Conservation (phyloP, 2,329 filamentous ascomycete species). For the Fusarium newnesense region DNA sequence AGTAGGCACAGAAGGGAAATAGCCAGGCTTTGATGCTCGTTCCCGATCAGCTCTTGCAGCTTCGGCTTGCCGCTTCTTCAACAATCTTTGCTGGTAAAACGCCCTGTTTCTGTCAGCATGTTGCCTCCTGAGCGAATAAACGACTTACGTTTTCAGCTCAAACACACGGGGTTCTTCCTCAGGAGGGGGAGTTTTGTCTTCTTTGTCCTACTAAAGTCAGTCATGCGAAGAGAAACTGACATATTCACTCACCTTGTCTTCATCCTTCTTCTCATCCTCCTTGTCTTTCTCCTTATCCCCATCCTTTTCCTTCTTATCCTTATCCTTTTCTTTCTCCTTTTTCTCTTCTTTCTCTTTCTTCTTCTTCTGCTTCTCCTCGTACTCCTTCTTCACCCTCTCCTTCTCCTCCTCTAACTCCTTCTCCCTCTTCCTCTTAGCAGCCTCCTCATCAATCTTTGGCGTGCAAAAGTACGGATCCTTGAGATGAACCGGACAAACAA, state of each 20-base stretch:
- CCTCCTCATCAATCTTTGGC: constrained; percentile 76
- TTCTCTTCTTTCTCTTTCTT: constrained; percentile 72
- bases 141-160: constrained; percentile 77
- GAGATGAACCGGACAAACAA: constrained; percentile 84
- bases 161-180: constrained; percentile 81
- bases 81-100: constrained; percentile 87
- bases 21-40: constrained; percentile 77
- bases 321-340: constrained; percentile 57
- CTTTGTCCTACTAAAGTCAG: constrained; percentile 24
- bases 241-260: constrained; percentile 22
- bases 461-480: constrained; percentile 84
- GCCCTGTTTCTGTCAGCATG: constrained; percentile 59
- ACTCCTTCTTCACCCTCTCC: constrained; percentile 77
- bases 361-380: constrained; percentile 76
- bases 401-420: constrained; percentile 73
- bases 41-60: constrained; percentile 82
- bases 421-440: constrained; percentile 69
- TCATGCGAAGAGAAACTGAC: background rate
- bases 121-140: accelerated
- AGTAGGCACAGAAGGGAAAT: constrained; percentile 88
- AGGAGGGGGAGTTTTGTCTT: constrained; percentile 27
- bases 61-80: constrained; percentile 68
- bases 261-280: constrained; percentile 43
- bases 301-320: constrained; percentile 55
- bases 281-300: constrained; percentile 51